Conservation (phyloP, 2,329 filamentous ascomycete genomes). For the Claviceps sp. region DNA sequence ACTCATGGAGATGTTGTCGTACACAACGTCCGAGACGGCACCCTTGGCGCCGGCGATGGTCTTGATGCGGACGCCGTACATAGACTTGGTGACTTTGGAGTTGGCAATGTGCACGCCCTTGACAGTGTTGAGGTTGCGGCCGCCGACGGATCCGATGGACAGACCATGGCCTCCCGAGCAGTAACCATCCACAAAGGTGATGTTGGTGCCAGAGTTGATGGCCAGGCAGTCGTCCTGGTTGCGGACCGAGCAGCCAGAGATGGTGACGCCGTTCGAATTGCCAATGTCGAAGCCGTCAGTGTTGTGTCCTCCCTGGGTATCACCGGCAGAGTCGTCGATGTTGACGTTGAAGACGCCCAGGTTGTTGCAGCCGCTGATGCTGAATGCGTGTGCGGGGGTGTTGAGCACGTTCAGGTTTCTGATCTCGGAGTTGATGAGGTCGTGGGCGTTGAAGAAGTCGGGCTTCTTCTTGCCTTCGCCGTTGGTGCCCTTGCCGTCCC, state of each 20-base stretch:
- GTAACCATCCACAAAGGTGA: not conserved
- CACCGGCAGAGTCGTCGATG: slow-evolving; percentile 1
- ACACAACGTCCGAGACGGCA: not conserved
- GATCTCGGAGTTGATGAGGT: slow-evolving; percentile 11
- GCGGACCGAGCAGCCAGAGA: not conserved
- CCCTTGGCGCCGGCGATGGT: not conserved
- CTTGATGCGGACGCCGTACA: not conserved
- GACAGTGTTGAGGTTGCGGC: not conserved
- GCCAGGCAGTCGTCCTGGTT: slow-evolving; percentile 3
- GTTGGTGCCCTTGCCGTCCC: slow-evolving; percentile 46
- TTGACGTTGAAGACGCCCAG: not conserved
- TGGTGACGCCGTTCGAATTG: not conserved
- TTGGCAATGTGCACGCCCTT: not conserved
- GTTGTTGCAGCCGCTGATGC: not conserved
- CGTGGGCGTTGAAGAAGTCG: slow-evolving; percentile 41
- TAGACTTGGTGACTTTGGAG: not conserved
- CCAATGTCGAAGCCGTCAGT: slow-evolving; percentile 1
- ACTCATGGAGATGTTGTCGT: slow-evolving; percentile 1
- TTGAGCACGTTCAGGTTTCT: not conserved
- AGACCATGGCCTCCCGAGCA: not conserved
- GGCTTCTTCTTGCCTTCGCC: slow-evolving; percentile 48
- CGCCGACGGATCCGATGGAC: slow-evolving; percentile 2
- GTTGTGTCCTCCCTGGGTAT: not conserved
- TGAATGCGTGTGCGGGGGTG: not conserved
- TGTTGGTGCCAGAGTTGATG: slow-evolving; percentile 1